Percentiles rank a stretch among this genome's conserved stretches.
Conservation (phyloP, 1,284 basidiomycete species). For the Fomitopsis pinicola region DNA sequence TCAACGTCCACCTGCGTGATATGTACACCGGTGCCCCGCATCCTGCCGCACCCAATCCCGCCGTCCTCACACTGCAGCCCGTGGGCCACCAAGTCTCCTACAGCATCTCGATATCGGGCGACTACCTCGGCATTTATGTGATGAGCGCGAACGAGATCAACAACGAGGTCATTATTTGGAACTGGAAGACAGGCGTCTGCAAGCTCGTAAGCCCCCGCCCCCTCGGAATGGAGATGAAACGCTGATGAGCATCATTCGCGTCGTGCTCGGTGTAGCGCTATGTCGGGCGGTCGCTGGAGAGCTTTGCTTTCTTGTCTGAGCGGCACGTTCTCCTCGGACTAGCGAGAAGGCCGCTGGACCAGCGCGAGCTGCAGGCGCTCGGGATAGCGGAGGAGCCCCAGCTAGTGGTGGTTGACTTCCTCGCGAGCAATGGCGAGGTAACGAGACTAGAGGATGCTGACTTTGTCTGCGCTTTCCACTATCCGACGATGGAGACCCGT, state of each 20-base stretch:
- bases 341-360: not conserved
- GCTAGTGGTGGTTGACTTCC: conserved; percentile 31
- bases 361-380: conserved; percentile 8
- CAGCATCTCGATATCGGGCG: conserved; percentile 44
- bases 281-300: conserved; percentile 30
- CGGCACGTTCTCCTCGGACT: conserved; percentile 35
- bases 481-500: conserved; percentile 30
- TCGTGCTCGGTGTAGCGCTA: conserved; percentile 9
- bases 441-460: conserved; percentile 25
- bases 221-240: not conserved
- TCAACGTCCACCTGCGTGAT: conserved; percentile 40
- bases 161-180: conserved; percentile 52
- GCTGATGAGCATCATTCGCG: not conserved
- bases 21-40: conserved; percentile 46
- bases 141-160: conserved; percentile 7
- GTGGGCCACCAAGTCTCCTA: conserved; percentile 24
- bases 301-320: conserved; percentile 45
- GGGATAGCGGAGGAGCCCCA: conserved; percentile 2
- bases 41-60: conserved; percentile 33
- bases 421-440: conserved; percentile 17
- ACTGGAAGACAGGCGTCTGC: conserved; percentile 50
- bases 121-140: conserved; percentile 33
- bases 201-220: conserved; percentile 37
- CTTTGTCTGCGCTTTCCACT: conserved; percentile 36
- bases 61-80: conserved; percentile 28